Percentiles rank a stretch among this genome's conserved stretches.
phyloP scores from a whole-genome alignment of 495 filamentous ascomycete genomes.

The Penicillium samsonianum region DNA sequence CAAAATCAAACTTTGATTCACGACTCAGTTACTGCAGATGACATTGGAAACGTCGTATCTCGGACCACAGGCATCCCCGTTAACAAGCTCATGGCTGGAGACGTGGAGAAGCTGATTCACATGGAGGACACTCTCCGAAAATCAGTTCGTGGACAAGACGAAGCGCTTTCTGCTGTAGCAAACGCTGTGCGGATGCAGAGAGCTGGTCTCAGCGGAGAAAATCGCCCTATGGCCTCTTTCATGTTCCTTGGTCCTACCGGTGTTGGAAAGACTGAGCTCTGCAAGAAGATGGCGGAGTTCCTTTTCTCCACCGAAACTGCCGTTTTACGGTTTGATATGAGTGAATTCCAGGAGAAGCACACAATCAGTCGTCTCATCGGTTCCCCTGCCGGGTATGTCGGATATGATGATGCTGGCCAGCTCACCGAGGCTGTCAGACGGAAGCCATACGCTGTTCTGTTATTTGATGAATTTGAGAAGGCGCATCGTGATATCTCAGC shows the following conservation, averaged over 20 bases:
- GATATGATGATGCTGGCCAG: constrained; percentile 96
- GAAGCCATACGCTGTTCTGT: constrained; percentile 91
- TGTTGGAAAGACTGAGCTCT: constrained; percentile 95
- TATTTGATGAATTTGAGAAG: constrained; percentile 98
- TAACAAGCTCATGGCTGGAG: constrained; percentile 85
- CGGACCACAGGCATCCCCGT: constrained; percentile 90
- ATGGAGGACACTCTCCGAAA: constrained; percentile 91
- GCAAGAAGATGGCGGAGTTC: constrained; percentile 92
- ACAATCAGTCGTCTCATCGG: constrained; percentile 92
- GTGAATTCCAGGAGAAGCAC: constrained; percentile 96
- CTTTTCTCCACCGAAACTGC: constrained; percentile 89
- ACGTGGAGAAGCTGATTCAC: constrained; percentile 85
- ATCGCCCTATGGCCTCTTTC: constrained; percentile 88
- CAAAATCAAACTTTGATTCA: constrained; percentile 68
- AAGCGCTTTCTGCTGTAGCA: constrained; percentile 85
- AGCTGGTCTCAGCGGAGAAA: constrained; percentile 87
- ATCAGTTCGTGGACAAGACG: constrained; percentile 89
- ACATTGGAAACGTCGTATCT: constrained; percentile 90
- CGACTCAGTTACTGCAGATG: constrained; percentile 89
- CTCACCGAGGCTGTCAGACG: constrained; percentile 92
- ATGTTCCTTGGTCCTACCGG: constrained; percentile 98
- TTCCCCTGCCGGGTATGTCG: constrained; percentile 89
- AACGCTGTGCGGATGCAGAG: constrained; percentile 94
- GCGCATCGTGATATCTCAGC: constrained; percentile 94
- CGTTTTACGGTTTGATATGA: constrained; percentile 95